Conservation (phyloP, 108 stramenopile species). For the Cylindrotheca closterium region DNA sequence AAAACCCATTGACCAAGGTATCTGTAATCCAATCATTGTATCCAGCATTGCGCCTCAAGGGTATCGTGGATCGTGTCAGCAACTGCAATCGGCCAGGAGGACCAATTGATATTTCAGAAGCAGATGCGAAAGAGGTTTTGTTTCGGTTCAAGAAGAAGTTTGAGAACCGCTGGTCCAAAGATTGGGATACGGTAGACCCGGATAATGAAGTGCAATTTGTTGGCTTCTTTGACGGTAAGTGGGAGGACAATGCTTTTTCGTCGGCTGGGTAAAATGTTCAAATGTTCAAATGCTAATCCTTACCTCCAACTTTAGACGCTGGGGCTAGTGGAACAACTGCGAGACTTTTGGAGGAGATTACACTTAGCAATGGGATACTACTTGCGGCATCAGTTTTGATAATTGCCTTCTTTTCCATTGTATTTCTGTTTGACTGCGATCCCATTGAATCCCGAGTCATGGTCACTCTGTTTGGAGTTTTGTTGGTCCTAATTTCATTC, state of each 20-base stretch:
- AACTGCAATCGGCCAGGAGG: slow-evolving; percentile 45
- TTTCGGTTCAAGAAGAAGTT: slow-evolving; percentile 34
- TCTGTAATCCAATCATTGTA: slow-evolving; percentile 36
- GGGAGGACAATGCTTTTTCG: background rate
- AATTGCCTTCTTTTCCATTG: slow-evolving; percentile 36
- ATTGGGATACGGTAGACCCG: slow-evolving; percentile 35
- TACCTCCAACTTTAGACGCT: slow-evolving; percentile 5
- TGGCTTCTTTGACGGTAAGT: slow-evolving; percentile 31
- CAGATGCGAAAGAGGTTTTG: slow-evolving; percentile 46
- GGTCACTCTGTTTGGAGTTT: slow-evolving; percentile 35
- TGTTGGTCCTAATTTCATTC: slow-evolving; percentile 37
- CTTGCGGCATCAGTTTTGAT: slow-evolving; percentile 35
- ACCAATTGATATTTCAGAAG: slow-evolving; percentile 28
- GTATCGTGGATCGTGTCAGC: slow-evolving; percentile 38
- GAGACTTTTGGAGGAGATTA: slow-evolving; percentile 37
- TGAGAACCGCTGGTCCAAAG: slow-evolving; percentile 37
- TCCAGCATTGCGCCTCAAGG: slow-evolving; percentile 16
- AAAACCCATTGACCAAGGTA: slow-evolving; percentile 30
- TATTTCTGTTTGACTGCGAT: slow-evolving; percentile 33
- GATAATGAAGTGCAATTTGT: slow-evolving; percentile 42
- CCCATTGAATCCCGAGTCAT: slow-evolving; percentile 37
- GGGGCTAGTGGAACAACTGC: slow-evolving; percentile 44
- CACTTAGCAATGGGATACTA: slow-evolving; percentile 28
- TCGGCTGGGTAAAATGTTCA: too few relatives aligned
- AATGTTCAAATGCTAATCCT: background rate